A percentile compares a stretch with the other conserved stretches of the same genome.
These are phyloP conservation scores for Coelastrella sp. DNA, from an alignment of 139 green algal species.

Conservation along the genomic window DNA sequence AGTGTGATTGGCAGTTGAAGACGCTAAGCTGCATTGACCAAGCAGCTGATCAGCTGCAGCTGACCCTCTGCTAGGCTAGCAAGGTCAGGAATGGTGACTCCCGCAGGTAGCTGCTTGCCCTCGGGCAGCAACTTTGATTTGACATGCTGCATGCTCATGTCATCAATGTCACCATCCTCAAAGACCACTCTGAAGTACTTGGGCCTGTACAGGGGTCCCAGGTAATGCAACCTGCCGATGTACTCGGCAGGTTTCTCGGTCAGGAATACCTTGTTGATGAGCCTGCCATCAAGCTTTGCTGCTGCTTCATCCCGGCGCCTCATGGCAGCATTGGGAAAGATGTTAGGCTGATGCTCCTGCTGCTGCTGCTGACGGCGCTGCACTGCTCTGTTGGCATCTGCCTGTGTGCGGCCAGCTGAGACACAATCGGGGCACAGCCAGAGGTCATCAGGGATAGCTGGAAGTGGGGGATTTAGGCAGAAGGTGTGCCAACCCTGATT, in stretches of 20 bases:
- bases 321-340: slow-evolving; percentile 14
- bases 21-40: no score
- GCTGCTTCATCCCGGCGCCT: slow-evolving; percentile 5
- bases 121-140: no score
- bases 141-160: no score
- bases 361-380: background rate
- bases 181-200: no score
- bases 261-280: background rate
- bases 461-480: no score
- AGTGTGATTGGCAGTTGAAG: no score
- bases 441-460: background rate
- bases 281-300: background rate
- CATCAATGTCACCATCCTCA: no score
- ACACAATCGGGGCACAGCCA: slow-evolving; percentile 24
- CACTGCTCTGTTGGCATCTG: background rate
- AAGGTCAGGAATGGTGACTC: no score
- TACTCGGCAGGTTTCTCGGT: background rate
- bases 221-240: background rate
- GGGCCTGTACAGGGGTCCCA: background rate
- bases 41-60: no score
- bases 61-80: no score
- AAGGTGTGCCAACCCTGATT: no score
- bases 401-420: background rate
- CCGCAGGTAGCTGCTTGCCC: no score
- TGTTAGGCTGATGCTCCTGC: background rate